A percentile compares a stretch with the other conserved stretches of the same genome.
Evolutionary conservation across 352 stramenopile species (phyloP).

Genomic region (Globisporangium emineosum): DNA sequence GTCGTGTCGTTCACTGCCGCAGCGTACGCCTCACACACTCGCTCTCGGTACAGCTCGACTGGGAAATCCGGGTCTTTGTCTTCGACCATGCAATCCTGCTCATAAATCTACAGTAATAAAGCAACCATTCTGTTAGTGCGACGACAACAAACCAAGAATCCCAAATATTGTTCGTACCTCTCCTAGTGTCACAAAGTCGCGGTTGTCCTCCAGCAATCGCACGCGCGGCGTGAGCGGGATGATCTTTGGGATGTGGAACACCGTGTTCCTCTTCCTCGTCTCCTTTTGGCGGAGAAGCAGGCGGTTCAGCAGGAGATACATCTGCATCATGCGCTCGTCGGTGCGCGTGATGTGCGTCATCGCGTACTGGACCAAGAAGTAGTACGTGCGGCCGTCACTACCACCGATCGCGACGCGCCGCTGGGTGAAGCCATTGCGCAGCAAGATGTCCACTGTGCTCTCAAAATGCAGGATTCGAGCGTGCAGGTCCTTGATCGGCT

Average conservation of each 20-base stretch:
- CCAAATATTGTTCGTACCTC: conserved; percentile 30
- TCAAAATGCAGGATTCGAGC: conserved; percentile 90
- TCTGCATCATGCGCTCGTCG: conserved; percentile 94
- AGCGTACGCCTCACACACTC: conserved; percentile 68
- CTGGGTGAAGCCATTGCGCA: conserved; percentile 89
- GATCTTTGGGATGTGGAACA: conserved; percentile 90
- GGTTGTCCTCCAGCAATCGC: conserved; percentile 81
- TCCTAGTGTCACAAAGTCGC: conserved; percentile 80
- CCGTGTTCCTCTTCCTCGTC: conserved; percentile 82
- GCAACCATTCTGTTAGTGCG: not conserved
- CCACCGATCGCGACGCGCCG: conserved; percentile 88
- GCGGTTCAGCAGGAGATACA: conserved; percentile 89
- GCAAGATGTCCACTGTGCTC: conserved; percentile 77
- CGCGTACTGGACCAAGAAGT: conserved; percentile 91
- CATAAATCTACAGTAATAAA: conserved; percentile 50
- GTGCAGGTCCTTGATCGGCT: conserved; percentile 91
- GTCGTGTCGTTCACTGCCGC: conserved; percentile 27
- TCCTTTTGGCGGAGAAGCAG: conserved; percentile 85
- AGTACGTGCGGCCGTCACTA: conserved; percentile 86
- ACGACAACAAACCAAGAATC: not conserved
- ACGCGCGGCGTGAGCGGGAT: conserved; percentile 91
- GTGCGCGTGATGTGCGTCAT: conserved; percentile 92
- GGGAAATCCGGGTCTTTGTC: conserved; percentile 76
- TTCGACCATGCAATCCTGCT: conserved; percentile 64
- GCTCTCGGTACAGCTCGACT: conserved; percentile 75